Percentiles rank a stretch among this genome's conserved stretches.
These are phyloP conservation scores for Hericium alpestre DNA, from an alignment of 768 basidiomycete species.

Conservation along the genomic window DNA sequence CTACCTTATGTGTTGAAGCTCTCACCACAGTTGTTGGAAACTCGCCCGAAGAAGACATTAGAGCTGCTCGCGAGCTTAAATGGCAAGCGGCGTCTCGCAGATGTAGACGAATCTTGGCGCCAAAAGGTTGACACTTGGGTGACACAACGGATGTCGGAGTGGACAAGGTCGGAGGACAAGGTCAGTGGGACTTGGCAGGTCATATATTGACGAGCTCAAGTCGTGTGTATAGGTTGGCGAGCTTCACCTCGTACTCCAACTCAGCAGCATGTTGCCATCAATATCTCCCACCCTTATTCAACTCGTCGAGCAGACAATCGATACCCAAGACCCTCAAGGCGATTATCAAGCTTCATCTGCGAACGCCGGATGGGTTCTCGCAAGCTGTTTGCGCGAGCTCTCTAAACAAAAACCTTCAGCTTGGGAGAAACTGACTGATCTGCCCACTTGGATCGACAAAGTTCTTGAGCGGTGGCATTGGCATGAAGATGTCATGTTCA, in stretches of 20 bases:
- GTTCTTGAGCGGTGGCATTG: slow-evolving; percentile 44
- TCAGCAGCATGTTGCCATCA: slow-evolving; percentile 42
- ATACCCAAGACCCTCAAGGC: slow-evolving; percentile 13
- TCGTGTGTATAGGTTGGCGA: slow-evolving; percentile 31
- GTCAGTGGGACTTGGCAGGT: slow-evolving; percentile 21
- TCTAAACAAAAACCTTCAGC: slow-evolving; percentile 30
- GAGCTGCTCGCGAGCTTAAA: slow-evolving; percentile 41
- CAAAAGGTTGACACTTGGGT: slow-evolving; percentile 42
- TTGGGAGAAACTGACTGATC: slow-evolving; percentile 38
- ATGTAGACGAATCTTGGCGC: slow-evolving; percentile 52
- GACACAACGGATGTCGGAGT: slow-evolving; percentile 29
- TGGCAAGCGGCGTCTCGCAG: slow-evolving; percentile 38
- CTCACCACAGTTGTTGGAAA: slow-evolving; percentile 35
- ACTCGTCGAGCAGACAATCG: slow-evolving; percentile 35
- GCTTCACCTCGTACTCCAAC: slow-evolving; percentile 41
- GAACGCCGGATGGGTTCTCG: slow-evolving; percentile 45
- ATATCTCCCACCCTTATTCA: slow-evolving; percentile 31
- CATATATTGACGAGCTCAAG: not conserved
- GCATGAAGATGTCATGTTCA: slow-evolving; percentile 46
- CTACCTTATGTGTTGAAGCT: slow-evolving; percentile 47
- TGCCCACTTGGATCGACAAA: slow-evolving; percentile 37
- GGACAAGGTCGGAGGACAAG: slow-evolving; percentile 28
- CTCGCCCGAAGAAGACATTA: slow-evolving; percentile 31
- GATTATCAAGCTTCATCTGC: slow-evolving; percentile 25
- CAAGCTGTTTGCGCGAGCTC: slow-evolving; percentile 48